Percentiles rank a stretch among this genome's conserved stretches.
Conservation (phyloP, 2,329 filamentous ascomycete species). For the Beauveria medogensis region DNA sequence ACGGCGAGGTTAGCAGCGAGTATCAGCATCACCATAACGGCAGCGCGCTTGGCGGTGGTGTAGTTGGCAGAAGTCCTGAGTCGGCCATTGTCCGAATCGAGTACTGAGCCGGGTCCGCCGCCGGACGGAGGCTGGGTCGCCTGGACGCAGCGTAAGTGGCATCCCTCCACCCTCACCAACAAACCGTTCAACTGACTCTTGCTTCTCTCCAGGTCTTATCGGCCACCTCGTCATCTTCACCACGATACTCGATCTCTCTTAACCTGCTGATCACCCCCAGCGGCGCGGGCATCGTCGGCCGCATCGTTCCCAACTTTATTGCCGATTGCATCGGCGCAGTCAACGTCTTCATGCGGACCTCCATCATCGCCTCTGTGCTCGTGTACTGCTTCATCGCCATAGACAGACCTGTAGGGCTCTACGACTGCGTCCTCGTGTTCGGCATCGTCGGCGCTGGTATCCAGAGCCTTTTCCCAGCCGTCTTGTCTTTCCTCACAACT, state of each 20-base stretch:
- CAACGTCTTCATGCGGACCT: slow-evolving; percentile 49
- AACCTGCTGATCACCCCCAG: slow-evolving; percentile 59
- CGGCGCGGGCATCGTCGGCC: slow-evolving; percentile 49
- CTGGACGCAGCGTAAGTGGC: slow-evolving; percentile 35
- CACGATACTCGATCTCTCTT: slow-evolving; percentile 29
- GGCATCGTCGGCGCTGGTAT: slow-evolving; percentile 54
- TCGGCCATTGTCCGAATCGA: slow-evolving; percentile 31
- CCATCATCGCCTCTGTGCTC: slow-evolving; percentile 31
- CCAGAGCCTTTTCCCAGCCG: slow-evolving; percentile 56
- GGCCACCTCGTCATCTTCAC: slow-evolving; percentile 41
- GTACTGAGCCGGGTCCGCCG: slow-evolving; percentile 36
- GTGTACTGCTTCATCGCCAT: slow-evolving; percentile 54
- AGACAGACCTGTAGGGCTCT: slow-evolving; percentile 39
- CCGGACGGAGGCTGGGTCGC: slow-evolving; percentile 42
- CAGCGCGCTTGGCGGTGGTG: slow-evolving; percentile 12
- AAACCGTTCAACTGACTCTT: not conserved
- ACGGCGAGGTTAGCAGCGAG: not conserved
- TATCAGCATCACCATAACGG: slow-evolving; percentile 1
- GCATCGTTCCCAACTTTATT: slow-evolving; percentile 48
- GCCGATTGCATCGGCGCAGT: slow-evolving; percentile 52
- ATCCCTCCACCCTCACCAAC: not conserved
- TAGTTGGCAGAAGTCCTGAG: slow-evolving; percentile 32
- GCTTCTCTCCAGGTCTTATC: slow-evolving; percentile 13
- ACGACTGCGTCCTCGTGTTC: slow-evolving; percentile 54
- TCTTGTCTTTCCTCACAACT: slow-evolving; percentile 44